Evolutionary conservation across 805 yeast genomes (phyloP).

Genomic region (Candida suzukii): DNA sequence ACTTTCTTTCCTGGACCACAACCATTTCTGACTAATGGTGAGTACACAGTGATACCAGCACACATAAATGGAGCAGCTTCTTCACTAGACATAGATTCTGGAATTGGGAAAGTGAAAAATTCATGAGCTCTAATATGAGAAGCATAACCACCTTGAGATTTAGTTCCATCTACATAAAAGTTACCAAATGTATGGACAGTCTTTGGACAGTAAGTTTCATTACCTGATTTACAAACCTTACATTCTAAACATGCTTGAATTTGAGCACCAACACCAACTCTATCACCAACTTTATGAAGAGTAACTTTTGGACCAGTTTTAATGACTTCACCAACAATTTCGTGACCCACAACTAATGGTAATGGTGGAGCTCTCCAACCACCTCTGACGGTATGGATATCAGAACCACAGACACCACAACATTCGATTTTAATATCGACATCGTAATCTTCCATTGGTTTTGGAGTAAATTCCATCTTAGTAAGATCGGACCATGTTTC

Average conservation of each 20-base stretch:
- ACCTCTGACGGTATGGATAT: conserved; percentile 36
- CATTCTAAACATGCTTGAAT: conserved; percentile 56
- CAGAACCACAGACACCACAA: conserved; percentile 47
- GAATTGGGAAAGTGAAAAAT: conserved; percentile 57
- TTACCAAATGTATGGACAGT: conserved; percentile 30
- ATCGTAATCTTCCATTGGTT: conserved; percentile 23
- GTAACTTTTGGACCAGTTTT: conserved; percentile 52
- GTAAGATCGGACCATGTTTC: conserved; percentile 26
- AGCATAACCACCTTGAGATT: conserved; percentile 63
- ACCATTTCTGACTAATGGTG: conserved; percentile 53
- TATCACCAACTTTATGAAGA: conserved; percentile 53
- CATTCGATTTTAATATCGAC: conserved; percentile 38
- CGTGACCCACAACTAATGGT: conserved; percentile 46
- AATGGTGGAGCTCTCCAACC: conserved; percentile 7
- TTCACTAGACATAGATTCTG: conserved; percentile 42
- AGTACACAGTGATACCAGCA: conserved; percentile 69
- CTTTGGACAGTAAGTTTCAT: conserved; percentile 36
- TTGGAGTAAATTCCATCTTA: conserved; percentile 17
- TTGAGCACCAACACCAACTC: conserved; percentile 80
- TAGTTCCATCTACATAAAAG: conserved; percentile 19
- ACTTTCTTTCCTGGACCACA: conserved; percentile 29
- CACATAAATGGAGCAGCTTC: conserved; percentile 69
- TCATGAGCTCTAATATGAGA: conserved; percentile 59
- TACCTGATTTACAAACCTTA: conserved; percentile 44
- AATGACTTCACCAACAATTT: conserved; percentile 53